These are phyloP conservation scores for Phytopythium oedochilum DNA, from an alignment of 352 stramenopile species.

Conservation along the genomic window DNA sequence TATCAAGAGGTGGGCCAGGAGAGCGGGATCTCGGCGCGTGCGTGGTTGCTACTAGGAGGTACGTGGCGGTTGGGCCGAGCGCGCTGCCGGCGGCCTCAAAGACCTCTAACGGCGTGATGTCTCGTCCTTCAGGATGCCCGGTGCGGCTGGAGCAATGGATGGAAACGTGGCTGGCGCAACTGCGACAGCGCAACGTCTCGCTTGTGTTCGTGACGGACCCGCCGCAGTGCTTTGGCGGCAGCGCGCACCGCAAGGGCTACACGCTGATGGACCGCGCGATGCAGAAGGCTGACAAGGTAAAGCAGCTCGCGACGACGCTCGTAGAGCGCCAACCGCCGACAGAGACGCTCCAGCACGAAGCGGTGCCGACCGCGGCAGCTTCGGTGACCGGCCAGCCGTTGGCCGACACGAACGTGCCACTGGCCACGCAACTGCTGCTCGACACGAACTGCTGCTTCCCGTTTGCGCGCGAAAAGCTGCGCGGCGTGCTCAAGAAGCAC, in stretches of 20 bases:
- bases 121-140: constrained; percentile 24
- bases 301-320: constrained; percentile 27
- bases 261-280: constrained; percentile 45
- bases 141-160: constrained; percentile 40
- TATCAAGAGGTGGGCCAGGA: constrained; percentile 28
- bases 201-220: constrained; percentile 74
- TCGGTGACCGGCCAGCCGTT: not conserved
- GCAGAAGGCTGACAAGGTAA: constrained; percentile 50
- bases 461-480: constrained; percentile 71
- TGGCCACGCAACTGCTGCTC: constrained; percentile 29
- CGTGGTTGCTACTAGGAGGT: constrained; percentile 66
- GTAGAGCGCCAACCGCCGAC: constrained; percentile 8
- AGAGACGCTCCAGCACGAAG: not conserved
- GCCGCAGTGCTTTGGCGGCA: constrained; percentile 67
- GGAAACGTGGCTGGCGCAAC: constrained; percentile 35
- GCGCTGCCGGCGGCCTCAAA: too few relatives aligned
- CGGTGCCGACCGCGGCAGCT: not conserved
- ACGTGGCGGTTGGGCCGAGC: constrained; percentile 4
- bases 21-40: constrained; percentile 14
- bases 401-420: constrained; percentile 2
- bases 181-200: constrained; percentile 34
- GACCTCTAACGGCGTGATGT: too few relatives aligned
- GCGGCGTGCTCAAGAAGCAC: constrained; percentile 46
- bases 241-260: constrained; percentile 58
- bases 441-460: constrained; percentile 70